Base-by-base conservation (phyloP, 768 basidiomycete species). In the Termitomyces sp. region DNA sequence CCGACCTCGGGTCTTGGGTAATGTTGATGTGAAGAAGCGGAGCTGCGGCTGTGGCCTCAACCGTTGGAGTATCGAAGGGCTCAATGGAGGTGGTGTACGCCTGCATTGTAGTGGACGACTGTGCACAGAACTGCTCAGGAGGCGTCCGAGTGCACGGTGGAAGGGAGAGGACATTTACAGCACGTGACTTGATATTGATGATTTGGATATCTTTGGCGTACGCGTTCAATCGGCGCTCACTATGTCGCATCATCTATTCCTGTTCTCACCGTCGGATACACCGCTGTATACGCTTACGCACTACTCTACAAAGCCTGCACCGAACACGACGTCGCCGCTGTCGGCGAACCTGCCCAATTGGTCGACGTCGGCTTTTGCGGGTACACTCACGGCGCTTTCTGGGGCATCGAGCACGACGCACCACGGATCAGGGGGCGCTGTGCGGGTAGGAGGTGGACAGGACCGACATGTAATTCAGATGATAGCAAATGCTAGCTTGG, bases 391-490 rank as follows among this genome's bases (percentile, higher is more conserved):
- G 34, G 92, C 92, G 21, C 71, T 94, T 54, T 93, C 91, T 19
- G 92, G 92, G 4, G 92, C 92, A 14, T 86, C 90, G 19, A 89
- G 84, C 65, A 82, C 88, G 23, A 82, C 82, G 5, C 87, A 91
- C 65, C 83, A 86, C 60, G 78, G 82, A 19, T 77, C 82, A 42
- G 82, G 86, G n/a, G 85, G 84, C 17, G 77, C 76, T 11, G 82
- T 82, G 34, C 77, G 82, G 63, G 84, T 90, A 71, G 91, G 89
- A 11, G 88, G 89, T 5, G 92, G 89, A 14, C 89, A 89, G 72
- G 90, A 92, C 67, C 79, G 91, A 53, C 94, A 97, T 81, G 92
- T 99, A 58, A 91, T 95, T 65, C 96, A 98, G 77, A 97, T 99
- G 92, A 94, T 98, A 67, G 96, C 95, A 21, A 96, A 98, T 71